These are phyloP conservation scores for Lathyrus sativus DNA, from an alignment of 306 rosid genomes.

Conservation along the genomic window DNA sequence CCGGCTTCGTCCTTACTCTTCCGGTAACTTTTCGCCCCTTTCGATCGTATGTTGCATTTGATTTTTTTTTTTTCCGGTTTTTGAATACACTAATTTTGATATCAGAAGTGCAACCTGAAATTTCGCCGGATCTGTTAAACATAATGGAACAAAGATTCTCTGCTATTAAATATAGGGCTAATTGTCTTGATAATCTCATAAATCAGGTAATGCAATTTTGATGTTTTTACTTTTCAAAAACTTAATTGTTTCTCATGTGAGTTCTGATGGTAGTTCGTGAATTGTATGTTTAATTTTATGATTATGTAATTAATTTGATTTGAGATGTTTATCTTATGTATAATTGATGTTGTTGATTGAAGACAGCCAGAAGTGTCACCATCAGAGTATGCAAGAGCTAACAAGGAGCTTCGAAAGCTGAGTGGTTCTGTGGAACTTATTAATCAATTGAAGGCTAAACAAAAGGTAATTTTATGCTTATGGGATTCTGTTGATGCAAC, in stretches of 20 bases:
- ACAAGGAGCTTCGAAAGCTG: slow-evolving; percentile 85
- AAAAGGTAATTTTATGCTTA: slow-evolving; percentile 59
- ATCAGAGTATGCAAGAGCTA: slow-evolving; percentile 75
- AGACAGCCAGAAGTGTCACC: slow-evolving; percentile 90
- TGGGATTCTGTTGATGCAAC: slow-evolving; percentile 1
- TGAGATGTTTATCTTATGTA: slow-evolving; percentile 31
- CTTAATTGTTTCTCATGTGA: too few relatives aligned
- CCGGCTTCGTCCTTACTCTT: slow-evolving; percentile 49
- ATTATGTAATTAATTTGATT: not conserved
- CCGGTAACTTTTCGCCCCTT: slow-evolving; percentile 40
- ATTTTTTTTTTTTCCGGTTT: not conserved
- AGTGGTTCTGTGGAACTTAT: slow-evolving; percentile 71
- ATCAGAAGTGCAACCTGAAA: slow-evolving; percentile 57
- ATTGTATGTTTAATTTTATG: not conserved
- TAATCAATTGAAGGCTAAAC: slow-evolving; percentile 61
- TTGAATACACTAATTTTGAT: not conserved
- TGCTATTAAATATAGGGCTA: slow-evolving; percentile 62
- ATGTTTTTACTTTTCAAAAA: not conserved
- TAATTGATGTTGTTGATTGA: slow-evolving; percentile 52
- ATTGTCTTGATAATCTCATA: slow-evolving; percentile 56
- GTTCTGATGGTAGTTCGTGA: not conserved
- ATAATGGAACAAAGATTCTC: slow-evolving; percentile 78
- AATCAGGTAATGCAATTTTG: slow-evolving; percentile 56
- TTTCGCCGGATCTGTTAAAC: slow-evolving; percentile 59
- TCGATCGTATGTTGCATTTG: not conserved